Evolutionary conservation across 768 basidiomycete genomes (phyloP).

Genomic region (Dacryopinax primogenitus): DNA sequence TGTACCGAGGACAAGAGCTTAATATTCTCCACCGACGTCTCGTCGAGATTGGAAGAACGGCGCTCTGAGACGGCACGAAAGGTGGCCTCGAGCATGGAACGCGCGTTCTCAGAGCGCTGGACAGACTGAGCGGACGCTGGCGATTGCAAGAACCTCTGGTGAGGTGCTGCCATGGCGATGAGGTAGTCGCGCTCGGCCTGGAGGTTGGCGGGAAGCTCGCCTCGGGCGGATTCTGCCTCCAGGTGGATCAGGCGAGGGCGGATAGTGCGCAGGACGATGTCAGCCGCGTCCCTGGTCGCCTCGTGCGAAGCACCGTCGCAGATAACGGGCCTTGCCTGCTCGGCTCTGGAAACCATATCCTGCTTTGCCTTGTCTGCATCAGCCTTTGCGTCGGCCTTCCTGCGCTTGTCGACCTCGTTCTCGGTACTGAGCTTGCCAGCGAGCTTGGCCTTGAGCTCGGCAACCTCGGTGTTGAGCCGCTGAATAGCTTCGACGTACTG

Average conservation of each 20-base stretch:
- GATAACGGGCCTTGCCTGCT: conserved; percentile 58
- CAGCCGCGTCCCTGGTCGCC: conserved; percentile 58
- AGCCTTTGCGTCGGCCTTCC: conserved; percentile 51
- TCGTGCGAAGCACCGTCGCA: conserved; percentile 62
- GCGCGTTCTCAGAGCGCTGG: conserved; percentile 58
- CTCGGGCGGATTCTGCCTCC: conserved; percentile 33
- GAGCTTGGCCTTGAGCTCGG: conserved; percentile 73
- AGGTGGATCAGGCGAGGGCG: conserved; percentile 45
- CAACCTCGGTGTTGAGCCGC: conserved; percentile 68
- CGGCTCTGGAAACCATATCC: conserved; percentile 58
- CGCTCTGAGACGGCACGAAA: conserved; percentile 72
- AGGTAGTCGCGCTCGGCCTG: conserved; percentile 61
- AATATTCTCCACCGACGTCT: conserved; percentile 52
- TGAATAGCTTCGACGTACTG: conserved; percentile 93
- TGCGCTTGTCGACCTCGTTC: conserved; percentile 49
- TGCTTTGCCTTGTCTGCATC: conserved; percentile 63
- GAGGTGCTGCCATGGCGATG: conserved; percentile 49
- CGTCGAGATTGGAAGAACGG: conserved; percentile 65
- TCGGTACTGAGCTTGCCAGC: conserved; percentile 55
- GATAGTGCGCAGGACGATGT: conserved; percentile 52
- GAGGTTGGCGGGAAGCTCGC: conserved; percentile 40
- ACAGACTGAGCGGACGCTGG: conserved; percentile 46
- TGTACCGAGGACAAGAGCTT: conserved; percentile 53
- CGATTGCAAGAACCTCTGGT: conserved; percentile 52
- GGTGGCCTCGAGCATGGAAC: conserved; percentile 72